Percentiles rank a stretch among this genome's conserved stretches.
phyloP scores from a whole-genome alignment of 148 eudicot genomes.

The Vaccinium corymbosum region DNA sequence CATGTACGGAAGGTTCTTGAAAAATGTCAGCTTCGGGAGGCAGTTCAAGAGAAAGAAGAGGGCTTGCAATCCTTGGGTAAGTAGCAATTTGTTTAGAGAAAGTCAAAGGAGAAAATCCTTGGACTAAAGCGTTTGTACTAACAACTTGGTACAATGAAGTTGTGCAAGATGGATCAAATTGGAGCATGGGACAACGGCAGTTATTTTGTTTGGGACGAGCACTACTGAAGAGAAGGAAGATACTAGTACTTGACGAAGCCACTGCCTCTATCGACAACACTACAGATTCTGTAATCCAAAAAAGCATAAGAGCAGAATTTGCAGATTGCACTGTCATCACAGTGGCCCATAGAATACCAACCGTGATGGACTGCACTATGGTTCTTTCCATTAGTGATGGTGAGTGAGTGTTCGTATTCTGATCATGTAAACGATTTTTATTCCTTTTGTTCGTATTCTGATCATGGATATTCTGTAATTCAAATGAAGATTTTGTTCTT shows the following conservation, averaged over 20 bases:
- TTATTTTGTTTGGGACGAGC: slow-evolving; percentile 50
- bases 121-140: not conserved
- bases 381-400: slow-evolving; percentile 50
- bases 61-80: slow-evolving; percentile 72
- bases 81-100: not conserved
- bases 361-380: slow-evolving; percentile 54
- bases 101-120: not conserved
- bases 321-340: slow-evolving; percentile 38
- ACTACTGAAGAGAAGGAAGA: slow-evolving; percentile 35
- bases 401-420: not conserved
- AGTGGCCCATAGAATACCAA: slow-evolving; percentile 28
- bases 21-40: slow-evolving; percentile 79
- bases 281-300: slow-evolving; percentile 46
- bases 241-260: slow-evolving; percentile 57
- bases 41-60: slow-evolving; percentile 58
- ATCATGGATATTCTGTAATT: no score
- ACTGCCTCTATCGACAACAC: slow-evolving; percentile 56
- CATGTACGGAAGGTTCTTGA: slow-evolving; percentile 46
- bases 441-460: no score
- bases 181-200: slow-evolving; percentile 70
- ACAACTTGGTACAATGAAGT: slow-evolving; percentile 23
- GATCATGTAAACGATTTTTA: no score
- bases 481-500: no score
- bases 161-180: slow-evolving; percentile 58
- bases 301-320: slow-evolving; percentile 43